Percentiles rank a stretch among this genome's conserved stretches.
Evolutionary conservation across 352 stramenopile genomes (phyloP).

Genomic region (Chrysophaeum taylorii): DNA sequence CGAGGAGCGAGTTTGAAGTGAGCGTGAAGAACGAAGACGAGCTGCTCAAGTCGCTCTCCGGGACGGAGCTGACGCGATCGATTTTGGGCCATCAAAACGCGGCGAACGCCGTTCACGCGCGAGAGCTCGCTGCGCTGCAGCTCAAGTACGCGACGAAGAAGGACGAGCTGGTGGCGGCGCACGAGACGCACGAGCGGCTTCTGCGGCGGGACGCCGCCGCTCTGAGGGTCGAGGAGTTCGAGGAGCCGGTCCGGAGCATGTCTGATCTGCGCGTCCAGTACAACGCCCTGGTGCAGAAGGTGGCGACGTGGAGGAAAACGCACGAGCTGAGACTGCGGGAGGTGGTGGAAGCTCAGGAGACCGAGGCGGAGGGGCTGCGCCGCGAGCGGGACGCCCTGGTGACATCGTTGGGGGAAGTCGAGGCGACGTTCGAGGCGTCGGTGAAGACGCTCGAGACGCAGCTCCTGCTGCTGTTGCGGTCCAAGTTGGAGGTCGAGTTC

Average conservation of each 20-base stretch:
- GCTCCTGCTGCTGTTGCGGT: neutral
- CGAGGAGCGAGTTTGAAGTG: too few relatives aligned
- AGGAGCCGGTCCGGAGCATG: neutral
- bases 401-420: neutral
- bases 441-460: constrained; percentile 4
- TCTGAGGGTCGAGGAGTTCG: neutral
- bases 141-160: constrained; percentile 4
- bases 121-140: constrained; percentile 4
- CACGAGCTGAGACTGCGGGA: neutral
- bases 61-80: neutral
- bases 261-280: neutral
- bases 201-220: too few relatives aligned
- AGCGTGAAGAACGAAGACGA: neutral
- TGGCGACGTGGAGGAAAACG: neutral
- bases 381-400: neutral
- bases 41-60: neutral
- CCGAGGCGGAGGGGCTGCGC: neutral
- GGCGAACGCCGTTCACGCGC: neutral
- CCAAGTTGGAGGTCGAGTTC: neutral
- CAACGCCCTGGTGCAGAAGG: neutral
- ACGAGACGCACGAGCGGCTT: too few relatives aligned
- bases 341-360: neutral
- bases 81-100: neutral
- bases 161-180: neutral
- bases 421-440: constrained; percentile 1